phyloP scores from a whole-genome alignment of 768 basidiomycete genomes.

The Chalciporus piperatus region DNA sequence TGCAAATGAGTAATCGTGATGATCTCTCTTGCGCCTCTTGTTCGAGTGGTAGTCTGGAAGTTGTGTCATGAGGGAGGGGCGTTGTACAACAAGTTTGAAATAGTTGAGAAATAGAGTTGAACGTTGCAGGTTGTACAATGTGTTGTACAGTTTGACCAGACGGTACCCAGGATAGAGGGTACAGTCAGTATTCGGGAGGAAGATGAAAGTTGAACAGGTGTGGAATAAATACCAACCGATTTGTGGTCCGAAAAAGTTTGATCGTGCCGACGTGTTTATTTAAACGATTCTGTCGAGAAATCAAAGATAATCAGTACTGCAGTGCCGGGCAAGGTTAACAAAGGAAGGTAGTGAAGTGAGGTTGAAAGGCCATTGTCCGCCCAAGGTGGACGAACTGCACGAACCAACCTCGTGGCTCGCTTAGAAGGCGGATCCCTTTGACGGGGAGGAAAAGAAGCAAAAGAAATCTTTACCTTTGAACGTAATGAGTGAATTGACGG shows the following conservation, averaged over 20 bases:
- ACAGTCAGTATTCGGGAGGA: conserved; percentile 14
- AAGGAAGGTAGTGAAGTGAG: conserved; percentile 21
- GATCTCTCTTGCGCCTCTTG: conserved; percentile 47
- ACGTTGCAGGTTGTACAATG: conserved; percentile 16
- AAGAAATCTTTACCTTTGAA: conserved; percentile 43
- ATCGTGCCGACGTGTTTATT: conserved; percentile 18
- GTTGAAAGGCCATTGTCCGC: conserved; percentile 26
- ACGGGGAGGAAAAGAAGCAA: conserved; percentile 8
- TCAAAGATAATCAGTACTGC: conserved; percentile 19
- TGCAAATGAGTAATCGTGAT: conserved; percentile 23
- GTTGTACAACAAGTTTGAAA: conserved; percentile 20
- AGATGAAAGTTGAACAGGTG: conserved; percentile 15
- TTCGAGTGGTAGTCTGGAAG: conserved; percentile 39
- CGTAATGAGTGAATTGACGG: conserved; percentile 60
- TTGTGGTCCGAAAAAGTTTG: conserved; percentile 21
- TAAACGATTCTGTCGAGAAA: conserved; percentile 22
- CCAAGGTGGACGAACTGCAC: conserved; percentile 16
- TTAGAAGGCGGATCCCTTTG: conserved; percentile 10
- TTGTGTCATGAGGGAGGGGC: conserved; percentile 35
- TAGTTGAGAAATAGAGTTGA: conserved; percentile 17
- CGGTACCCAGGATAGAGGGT: neutral
- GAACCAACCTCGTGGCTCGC: conserved; percentile 25
- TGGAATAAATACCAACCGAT: conserved; percentile 30
- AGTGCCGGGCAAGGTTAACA: conserved; percentile 9
- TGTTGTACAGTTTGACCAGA: conserved; percentile 2